Percentiles rank a stretch among this genome's conserved stretches.
Conservation (phyloP, 768 basidiomycete genomes). For the Rhizopogon vesiculosus region DNA sequence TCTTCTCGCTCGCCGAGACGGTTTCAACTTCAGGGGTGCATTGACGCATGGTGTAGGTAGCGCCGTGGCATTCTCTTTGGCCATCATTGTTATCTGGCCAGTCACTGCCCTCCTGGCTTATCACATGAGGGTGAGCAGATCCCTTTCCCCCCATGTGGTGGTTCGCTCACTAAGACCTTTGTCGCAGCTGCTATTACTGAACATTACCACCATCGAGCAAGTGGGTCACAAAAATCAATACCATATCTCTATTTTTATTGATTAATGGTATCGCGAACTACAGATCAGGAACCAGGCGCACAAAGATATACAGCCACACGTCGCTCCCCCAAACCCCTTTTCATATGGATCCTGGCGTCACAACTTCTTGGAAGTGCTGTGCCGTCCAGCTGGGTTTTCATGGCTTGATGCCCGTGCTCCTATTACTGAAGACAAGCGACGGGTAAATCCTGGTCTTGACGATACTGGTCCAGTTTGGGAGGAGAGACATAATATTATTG, state of each 20-base stretch:
- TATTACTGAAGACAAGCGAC: slow-evolving; percentile 68
- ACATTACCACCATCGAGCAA: slow-evolving; percentile 96
- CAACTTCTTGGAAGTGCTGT: slow-evolving; percentile 74
- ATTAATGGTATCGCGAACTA: slow-evolving; percentile 3
- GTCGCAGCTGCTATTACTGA: slow-evolving; percentile 68
- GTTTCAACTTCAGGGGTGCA: slow-evolving; percentile 45
- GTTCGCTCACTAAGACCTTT: slow-evolving; percentile 1
- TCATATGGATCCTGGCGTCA: slow-evolving; percentile 71
- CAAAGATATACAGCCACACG: slow-evolving; percentile 57
- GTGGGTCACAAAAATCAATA: slow-evolving; percentile 36
- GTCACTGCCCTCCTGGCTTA: slow-evolving; percentile 75
- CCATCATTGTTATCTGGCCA: slow-evolving; percentile 76
- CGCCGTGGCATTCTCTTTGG: slow-evolving; percentile 73
- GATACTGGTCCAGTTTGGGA: slow-evolving; percentile 23
- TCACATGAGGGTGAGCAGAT: slow-evolving; percentile 70
- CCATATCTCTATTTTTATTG: slow-evolving; percentile 3
- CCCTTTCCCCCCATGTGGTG: not conserved
- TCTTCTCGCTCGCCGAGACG: slow-evolving; percentile 51
- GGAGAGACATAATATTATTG: slow-evolving; percentile 4
- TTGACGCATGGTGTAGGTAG: slow-evolving; percentile 60
- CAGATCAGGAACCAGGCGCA: slow-evolving; percentile 87
- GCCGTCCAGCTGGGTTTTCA: slow-evolving; percentile 74
- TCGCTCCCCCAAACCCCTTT: slow-evolving; percentile 81
- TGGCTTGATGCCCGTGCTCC: slow-evolving; percentile 66
- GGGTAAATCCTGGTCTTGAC: slow-evolving; percentile 65